Evolutionary conservation across 306 rosid genomes (phyloP), one percentile per base, ranked within the genome.

Genomic region (Gastrolobium bilobum): DNA sequence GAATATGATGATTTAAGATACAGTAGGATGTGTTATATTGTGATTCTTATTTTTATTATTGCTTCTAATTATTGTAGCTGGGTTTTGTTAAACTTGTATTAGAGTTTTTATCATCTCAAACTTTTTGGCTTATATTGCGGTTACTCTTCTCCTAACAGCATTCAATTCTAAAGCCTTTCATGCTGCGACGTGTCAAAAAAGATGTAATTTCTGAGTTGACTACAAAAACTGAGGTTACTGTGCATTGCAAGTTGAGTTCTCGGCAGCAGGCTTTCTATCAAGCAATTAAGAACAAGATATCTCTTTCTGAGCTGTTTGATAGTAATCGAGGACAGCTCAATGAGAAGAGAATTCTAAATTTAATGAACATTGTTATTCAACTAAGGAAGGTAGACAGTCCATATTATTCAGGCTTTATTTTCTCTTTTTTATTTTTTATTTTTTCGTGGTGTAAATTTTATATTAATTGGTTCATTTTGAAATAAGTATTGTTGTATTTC

Each of bases 351-450:
- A 83, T 93, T 79, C 81, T 89, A 80, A 95, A 93, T 83, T 86
- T 95, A 62, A 95, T 95, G 99, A 95, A 95, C 72, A 93, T 95
- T 65, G 99, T 95, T 84, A 95, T 95, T 89, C 99, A 95, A 85
- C 86, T 95, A 47, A 89, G 99, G 76, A 95, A 95, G 92, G 99
- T 95, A 85, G 60, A 34, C 57, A 62, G 20, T 80, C 78, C 64
- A 62, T 74, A 56, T 38, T 53, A 11, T 57, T 47, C 66, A 5
- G 47, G 8, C 47, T 34, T 30, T 79, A 37, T 60, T 67, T 50
- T 33, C 58, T 73, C 26, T 46, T 54, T 53, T 52, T 31, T 20
- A 20, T 20, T 20, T 39, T 73, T 57, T 13, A 43, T 37, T 59
- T 82, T 82, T 42, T 48, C 56, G 43, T 35, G 26, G 38, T 4